Base-by-base conservation (phyloP, 441 rosid species). In the Jatropha multifida region DNA sequence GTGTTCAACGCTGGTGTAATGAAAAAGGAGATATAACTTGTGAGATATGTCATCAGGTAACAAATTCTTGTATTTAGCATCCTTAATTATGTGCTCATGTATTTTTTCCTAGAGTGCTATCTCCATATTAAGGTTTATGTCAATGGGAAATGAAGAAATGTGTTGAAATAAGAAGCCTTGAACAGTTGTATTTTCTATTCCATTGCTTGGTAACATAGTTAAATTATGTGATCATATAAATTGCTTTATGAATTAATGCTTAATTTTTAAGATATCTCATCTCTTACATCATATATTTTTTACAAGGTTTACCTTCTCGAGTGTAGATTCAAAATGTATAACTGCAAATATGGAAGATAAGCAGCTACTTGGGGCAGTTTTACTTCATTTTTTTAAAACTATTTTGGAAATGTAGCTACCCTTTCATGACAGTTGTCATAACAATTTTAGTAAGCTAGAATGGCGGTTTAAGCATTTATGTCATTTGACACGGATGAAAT, bases 1-100 rank as follows among this genome's bases (percentile, higher is more conserved):
- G 99, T 77, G 99, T 95, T 56, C 99, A 93, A 78, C 92, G 83
- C 76, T 93, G 98, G 99, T 95, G 99, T 74, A 83, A 93, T 42
- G 99, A 95, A 85, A 93, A 95, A 76, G 97, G 99, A 56, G 94
- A 93, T 81, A 86, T 86, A 81, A 92, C 77, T 48, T 95, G 99
- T 78, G 99, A 95, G 82, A 95, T 93, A 79, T 95, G 98, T 78
- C 96, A 92, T 80, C 91, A 89, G 92, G 98, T 95, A 84, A 71
- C 74, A 42, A 32, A 5, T 62, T 37, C 42, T 15, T 72, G 27
- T 20, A 13, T 62, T 64, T 44, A 27, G 40, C 42, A 65, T 68
- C 52, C 81, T 41, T 9, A 62, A 14, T 64, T 72, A 61, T 55
- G 4, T 20, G 65, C 26, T 40, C 2, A 26, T 41, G 5, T 44